Percentiles rank a stretch among this genome's conserved stretches.
Evolutionary conservation across 202 grass and related monocot genomes (phyloP).

Genomic region (Cymbopogon flexuosus): DNA sequence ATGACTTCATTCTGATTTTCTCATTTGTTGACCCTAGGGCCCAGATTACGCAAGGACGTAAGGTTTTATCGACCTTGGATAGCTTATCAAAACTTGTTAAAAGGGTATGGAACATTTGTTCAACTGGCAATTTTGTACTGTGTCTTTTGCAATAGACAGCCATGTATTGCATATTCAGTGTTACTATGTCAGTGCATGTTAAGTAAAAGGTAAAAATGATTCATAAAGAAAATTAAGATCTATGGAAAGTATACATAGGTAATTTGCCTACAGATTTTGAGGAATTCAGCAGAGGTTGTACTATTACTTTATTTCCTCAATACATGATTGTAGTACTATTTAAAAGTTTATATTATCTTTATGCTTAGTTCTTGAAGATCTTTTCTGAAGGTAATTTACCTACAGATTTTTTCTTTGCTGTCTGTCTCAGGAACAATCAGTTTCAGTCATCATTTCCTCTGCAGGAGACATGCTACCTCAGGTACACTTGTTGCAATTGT

Average conservation of each 20-base stretch:
- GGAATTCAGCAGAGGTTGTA: background rate
- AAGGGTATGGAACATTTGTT: conserved; percentile 53
- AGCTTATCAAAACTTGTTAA: conserved; percentile 85
- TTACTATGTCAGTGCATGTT: background rate
- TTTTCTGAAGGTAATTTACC: background rate
- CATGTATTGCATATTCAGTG: background rate
- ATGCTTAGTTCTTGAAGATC: conserved; percentile 5
- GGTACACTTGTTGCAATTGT: conserved; percentile 47
- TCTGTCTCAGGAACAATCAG: conserved; percentile 64
- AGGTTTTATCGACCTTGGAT: conserved; percentile 67
- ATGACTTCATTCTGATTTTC: conserved; percentile 23
- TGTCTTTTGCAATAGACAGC: background rate
- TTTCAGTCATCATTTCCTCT: conserved; percentile 80
- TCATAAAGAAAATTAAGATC: conserved; percentile 5
- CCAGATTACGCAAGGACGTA: conserved; percentile 92
- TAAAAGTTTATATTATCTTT: background rate
- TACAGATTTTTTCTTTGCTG: conserved; percentile 8
- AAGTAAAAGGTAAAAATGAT: background rate
- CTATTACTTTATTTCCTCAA: background rate
- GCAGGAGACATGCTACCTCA: conserved; percentile 90
- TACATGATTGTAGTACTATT: background rate
- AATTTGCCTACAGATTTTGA: conserved; percentile 6
- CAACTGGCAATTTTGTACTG: conserved; percentile 9
- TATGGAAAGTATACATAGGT: background rate
- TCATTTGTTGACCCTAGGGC: conserved; percentile 52